Conservation (phyloP, 1,139 yeast genomes). For the Eremothecium cymbalariae region DNA sequence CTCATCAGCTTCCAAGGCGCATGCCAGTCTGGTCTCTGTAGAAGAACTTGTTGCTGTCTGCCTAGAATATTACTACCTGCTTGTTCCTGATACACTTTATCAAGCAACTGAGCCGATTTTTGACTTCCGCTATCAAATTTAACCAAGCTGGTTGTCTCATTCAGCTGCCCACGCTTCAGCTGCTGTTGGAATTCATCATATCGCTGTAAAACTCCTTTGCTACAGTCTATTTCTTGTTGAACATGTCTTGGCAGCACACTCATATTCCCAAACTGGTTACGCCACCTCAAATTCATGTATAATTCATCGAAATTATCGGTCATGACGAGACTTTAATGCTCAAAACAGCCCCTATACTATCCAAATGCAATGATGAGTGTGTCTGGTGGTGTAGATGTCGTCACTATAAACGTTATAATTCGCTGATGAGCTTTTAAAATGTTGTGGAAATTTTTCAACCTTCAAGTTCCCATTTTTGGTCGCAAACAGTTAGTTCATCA, state of each 20-base stretch:
- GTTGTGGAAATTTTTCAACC: too few species aligned
- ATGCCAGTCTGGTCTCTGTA: slow-evolving; percentile 40
- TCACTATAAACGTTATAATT: slow-evolving; percentile 1
- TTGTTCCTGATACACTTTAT: slow-evolving; percentile 3
- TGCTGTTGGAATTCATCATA: slow-evolving; percentile 10
- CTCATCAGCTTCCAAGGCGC: slow-evolving; percentile 64
- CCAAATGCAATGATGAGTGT: neutral
- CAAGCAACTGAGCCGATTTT: neutral
- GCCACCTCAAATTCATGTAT: slow-evolving; percentile 25
- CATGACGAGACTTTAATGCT: neutral
- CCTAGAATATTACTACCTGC: slow-evolving; percentile 15
- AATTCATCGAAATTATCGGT: slow-evolving; percentile 12
- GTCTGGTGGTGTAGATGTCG: neutral
- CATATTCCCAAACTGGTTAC: slow-evolving; percentile 25
- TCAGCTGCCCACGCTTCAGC: neutral
- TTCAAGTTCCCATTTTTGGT: too few species aligned
- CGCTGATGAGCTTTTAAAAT: slow-evolving; percentile 7
- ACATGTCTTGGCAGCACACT: slow-evolving; percentile 24
- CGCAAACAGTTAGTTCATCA: too few species aligned
- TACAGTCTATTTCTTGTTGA: slow-evolving; percentile 18
- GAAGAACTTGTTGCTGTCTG: slow-evolving; percentile 19
- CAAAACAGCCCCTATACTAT: neutral
- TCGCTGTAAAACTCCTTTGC: slow-evolving; percentile 13
- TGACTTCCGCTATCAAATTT: slow-evolving; percentile 8
- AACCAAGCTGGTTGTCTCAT: neutral